A percentile compares a stretch with the other conserved stretches of the same genome.
These are phyloP conservation scores for Stromatinia cepivora DNA, from an alignment of 2,329 filamentous ascomycete genomes.

Conservation along the genomic window DNA sequence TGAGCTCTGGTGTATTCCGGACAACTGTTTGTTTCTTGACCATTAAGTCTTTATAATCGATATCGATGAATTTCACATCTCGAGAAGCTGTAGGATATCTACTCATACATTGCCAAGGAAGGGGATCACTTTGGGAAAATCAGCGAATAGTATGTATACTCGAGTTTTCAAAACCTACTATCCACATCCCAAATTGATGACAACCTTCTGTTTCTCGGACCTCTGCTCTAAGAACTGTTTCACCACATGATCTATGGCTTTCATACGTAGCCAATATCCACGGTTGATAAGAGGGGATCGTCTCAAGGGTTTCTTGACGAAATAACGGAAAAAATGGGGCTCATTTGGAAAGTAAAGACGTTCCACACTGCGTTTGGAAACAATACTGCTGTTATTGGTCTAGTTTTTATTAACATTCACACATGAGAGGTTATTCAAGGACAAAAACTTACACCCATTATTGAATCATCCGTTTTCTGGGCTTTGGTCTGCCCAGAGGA, in stretches of 20 bases:
- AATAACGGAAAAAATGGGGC: constrained; percentile 82
- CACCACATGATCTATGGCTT: constrained; percentile 75
- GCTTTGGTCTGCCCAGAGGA: constrained; percentile 14
- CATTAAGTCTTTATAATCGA: constrained; percentile 83
- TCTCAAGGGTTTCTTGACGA: constrained; percentile 80
- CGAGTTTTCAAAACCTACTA: constrained; percentile 61
- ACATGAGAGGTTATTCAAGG: neutral
- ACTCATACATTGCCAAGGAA: constrained; percentile 79
- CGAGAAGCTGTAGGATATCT: constrained; percentile 61
- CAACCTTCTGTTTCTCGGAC: constrained; percentile 61
- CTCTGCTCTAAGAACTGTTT: constrained; percentile 66
- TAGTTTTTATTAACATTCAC: constrained; percentile 39
- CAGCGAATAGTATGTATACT: constrained; percentile 11
- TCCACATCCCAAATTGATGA: constrained; percentile 86
- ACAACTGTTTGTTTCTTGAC: constrained; percentile 70
- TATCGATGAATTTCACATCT: constrained; percentile 71
- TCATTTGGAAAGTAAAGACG: constrained; percentile 76
- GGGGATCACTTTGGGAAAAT: constrained; percentile 65
- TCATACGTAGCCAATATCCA: constrained; percentile 57
- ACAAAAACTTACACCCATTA: constrained; percentile 36
- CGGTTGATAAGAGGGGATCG: constrained; percentile 88
- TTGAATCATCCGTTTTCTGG: constrained; percentile 46
- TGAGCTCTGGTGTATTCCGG: constrained; percentile 60
- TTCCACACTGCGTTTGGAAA: constrained; percentile 92
- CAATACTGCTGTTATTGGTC: constrained; percentile 90